Conservation (phyloP, 2,329 filamentous ascomycete genomes). For the Epichloe festucae region DNA sequence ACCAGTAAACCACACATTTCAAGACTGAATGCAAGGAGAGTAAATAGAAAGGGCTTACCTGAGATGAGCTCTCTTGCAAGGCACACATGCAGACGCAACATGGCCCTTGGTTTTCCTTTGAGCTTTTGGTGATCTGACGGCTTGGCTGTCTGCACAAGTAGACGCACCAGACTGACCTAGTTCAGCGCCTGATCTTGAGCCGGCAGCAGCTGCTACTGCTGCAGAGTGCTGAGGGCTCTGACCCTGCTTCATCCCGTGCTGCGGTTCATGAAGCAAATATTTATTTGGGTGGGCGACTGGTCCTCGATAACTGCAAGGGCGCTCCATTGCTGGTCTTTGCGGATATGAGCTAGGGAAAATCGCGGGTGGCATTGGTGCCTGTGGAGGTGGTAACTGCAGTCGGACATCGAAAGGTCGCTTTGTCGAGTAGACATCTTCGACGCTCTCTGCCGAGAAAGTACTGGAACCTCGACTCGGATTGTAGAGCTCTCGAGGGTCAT, state of each 20-base stretch:
- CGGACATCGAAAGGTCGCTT: slow-evolving; percentile 13
- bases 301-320: slow-evolving; percentile 14
- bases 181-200: slow-evolving; percentile 8
- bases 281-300: slow-evolving; percentile 12
- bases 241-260: slow-evolving; percentile 4
- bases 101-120: slow-evolving; percentile 65
- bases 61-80: slow-evolving; percentile 75
- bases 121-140: slow-evolving; percentile 43
- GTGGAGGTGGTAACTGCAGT: slow-evolving; percentile 13
- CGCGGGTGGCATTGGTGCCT: slow-evolving; percentile 11
- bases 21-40: background rate
- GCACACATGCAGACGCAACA: slow-evolving; percentile 73
- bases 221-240: slow-evolving; percentile 11
- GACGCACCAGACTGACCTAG: slow-evolving; percentile 19
- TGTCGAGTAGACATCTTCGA: slow-evolving; percentile 35
- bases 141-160: slow-evolving; percentile 29
- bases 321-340: slow-evolving; percentile 12
- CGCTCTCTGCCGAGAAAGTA: slow-evolving; percentile 28
- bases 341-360: slow-evolving; percentile 10
- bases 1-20: background rate
- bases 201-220: slow-evolving; percentile 5
- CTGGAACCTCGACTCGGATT: slow-evolving; percentile 35
- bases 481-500: slow-evolving; percentile 43
- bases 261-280: slow-evolving; percentile 13
- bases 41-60: slow-evolving; percentile 30